Percentiles rank a stretch among this genome's conserved stretches.
phyloP scores from a whole-genome alignment of 805 yeast genomes.

The Scheffersomyces coipomensis region DNA sequence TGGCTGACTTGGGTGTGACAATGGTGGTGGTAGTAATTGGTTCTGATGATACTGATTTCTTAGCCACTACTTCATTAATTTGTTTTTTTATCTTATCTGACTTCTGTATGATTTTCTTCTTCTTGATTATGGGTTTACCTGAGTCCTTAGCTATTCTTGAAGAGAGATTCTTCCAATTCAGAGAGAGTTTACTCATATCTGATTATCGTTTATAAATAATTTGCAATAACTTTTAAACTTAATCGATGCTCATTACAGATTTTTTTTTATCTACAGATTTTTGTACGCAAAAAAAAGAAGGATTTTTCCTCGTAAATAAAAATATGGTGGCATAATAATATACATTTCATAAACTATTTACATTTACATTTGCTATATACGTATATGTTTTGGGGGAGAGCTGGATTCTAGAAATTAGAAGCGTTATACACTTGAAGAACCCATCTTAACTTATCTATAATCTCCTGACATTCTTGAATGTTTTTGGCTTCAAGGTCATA shows the following conservation, averaged over 20 bases:
- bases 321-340: too few relatives aligned
- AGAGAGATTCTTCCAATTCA: conserved; percentile 23
- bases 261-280: too few relatives aligned
- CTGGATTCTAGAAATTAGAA: background rate
- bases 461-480: conserved; percentile 63
- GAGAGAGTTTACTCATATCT: conserved; percentile 16
- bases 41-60: too few relatives aligned
- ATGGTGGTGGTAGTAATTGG: background rate
- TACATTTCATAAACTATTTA: too few relatives aligned
- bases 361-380: too few relatives aligned
- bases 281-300: too few relatives aligned
- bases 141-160: conserved; percentile 8
- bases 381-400: too few relatives aligned
- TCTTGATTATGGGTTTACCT: conserved; percentile 8
- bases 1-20: background rate
- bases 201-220: background rate
- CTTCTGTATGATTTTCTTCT: background rate
- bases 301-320: too few relatives aligned
- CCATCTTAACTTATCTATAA: conserved; percentile 65
- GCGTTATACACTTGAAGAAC: conserved; percentile 52
- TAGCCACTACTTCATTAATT: background rate
- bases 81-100: background rate
- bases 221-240: too few relatives aligned
- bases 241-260: too few relatives aligned
- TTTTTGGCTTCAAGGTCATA: conserved; percentile 82